Evolutionary conservation across 2,329 filamentous ascomycete species (phyloP).

Genomic region (Trichophaea hybrida): DNA sequence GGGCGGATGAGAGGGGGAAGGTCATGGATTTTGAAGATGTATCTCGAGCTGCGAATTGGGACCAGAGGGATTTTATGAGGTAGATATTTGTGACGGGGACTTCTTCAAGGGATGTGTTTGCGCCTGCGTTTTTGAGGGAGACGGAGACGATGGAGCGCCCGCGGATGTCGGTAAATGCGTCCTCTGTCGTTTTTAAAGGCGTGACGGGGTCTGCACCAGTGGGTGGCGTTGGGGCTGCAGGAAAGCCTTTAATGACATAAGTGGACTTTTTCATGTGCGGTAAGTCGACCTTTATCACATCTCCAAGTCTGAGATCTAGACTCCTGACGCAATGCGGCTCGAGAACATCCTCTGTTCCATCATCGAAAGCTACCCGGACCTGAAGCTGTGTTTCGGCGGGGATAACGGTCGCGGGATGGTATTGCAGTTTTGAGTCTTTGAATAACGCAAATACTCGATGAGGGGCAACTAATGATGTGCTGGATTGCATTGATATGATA

Average conservation of each 20-base stretch:
- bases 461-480: background rate
- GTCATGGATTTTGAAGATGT: background rate
- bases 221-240: background rate
- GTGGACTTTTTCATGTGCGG: slow-evolving; percentile 14
- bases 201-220: background rate
- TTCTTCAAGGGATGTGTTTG: background rate
- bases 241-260: slow-evolving; percentile 12
- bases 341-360: slow-evolving; percentile 13
- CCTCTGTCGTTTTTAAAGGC: background rate
- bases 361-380: slow-evolving; percentile 19
- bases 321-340: slow-evolving; percentile 11
- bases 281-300: slow-evolving; percentile 17
- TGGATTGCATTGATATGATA: background rate
- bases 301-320: slow-evolving; percentile 18
- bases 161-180: slow-evolving; percentile 9
- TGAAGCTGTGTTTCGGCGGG: background rate
- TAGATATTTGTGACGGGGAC: slow-evolving; percentile 20
- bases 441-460: slow-evolving; percentile 22
- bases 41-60: slow-evolving; percentile 12
- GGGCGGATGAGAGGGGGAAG: background rate
- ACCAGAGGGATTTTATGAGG: slow-evolving; percentile 20
- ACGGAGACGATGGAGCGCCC: slow-evolving; percentile 9
- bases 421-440: slow-evolving; percentile 16
- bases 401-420: slow-evolving; percentile 20
- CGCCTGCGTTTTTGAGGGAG: slow-evolving; percentile 2